Base-by-base conservation (phyloP, 164 flowering plant genomes). In the Piper betle region DNA sequence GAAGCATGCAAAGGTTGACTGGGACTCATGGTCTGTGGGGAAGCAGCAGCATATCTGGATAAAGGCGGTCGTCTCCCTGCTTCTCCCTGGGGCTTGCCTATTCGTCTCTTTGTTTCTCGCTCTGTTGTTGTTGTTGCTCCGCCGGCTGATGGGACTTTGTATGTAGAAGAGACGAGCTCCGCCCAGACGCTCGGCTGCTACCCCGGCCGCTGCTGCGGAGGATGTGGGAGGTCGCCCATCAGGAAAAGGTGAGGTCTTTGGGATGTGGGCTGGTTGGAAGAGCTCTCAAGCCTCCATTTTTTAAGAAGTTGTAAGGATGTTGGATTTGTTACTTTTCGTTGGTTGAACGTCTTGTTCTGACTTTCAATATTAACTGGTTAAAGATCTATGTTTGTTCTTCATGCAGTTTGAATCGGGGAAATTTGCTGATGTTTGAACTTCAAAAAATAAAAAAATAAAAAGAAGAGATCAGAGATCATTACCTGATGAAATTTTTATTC, bases 51-150 rank as follows among this genome's bases (percentile, higher is more conserved):
- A 77, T 39, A 48, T 74, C 11, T 52, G 80, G 56, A 67, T 84
- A 18, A 90, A 90, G 69, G 58, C 84, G 37, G 70, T 61, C 1
- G 69, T 79, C 55, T 78, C 77, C 2, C 64, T 81, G 57, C 68
- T 85, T n/a, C 64, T 85, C 16, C 16, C 18, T 83, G 59, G 88
- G 85, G 63, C 74, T 90, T 39, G 80, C 84, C 25, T 80, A 82
- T 64, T n/a, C 82, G 87, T 37, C 73, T 90, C 59, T 68, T 81
- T 46, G 62, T 74, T 64, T 81, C 90, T 20, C 72, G 70, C 70
- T 76, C 83, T 7, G 15, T 73, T 64, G 62, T 53, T 9, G 42
- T 69, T 63, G 62, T 53, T 9, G 42, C 67, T 68, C 62, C 70
- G 1, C 66, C 79, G 1, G 69, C 54, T 57, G 66, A 43, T 46